These are phyloP conservation scores for Cardiosporidium cionae DNA, from an alignment of 169 alveolate species.

Conservation along the genomic window DNA sequence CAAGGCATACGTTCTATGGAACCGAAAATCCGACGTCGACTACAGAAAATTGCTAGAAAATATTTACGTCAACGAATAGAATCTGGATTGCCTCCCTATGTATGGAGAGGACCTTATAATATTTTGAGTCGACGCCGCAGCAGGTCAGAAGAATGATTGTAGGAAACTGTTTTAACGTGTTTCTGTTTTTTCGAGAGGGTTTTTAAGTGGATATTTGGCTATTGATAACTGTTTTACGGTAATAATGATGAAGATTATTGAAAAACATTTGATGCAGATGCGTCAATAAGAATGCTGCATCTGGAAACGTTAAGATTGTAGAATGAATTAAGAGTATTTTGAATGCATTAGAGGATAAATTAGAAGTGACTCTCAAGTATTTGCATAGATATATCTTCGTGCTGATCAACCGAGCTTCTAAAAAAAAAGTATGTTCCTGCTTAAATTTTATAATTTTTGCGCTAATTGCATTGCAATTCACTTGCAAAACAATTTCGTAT, in stretches of 20 bases:
- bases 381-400: too few relatives aligned
- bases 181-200: not conserved
- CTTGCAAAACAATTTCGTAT: too few relatives aligned
- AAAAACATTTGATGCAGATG: not conserved
- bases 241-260: not conserved
- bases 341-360: too few relatives aligned
- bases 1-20: constrained; percentile 53
- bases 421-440: too few relatives aligned
- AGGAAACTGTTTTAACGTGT: not conserved
- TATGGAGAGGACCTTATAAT: constrained; percentile 50
- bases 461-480: too few relatives aligned
- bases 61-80: constrained; percentile 48
- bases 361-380: too few relatives aligned
- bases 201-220: not conserved
- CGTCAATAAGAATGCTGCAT: too few relatives aligned
- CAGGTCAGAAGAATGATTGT: not conserved
- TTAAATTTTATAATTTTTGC: too few relatives aligned
- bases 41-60: constrained; percentile 32
- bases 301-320: too few relatives aligned
- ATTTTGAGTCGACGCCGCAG: constrained; percentile 36
- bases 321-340: too few relatives aligned
- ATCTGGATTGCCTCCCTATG: constrained; percentile 47
- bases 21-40: constrained; percentile 40
- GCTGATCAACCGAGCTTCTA: too few relatives aligned
- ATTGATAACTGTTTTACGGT: not conserved